A percentile compares a stretch with the other conserved stretches of the same genome.
Conservation (phyloP, 2,329 filamentous ascomycete species). For the Exophiala spinifera region DNA sequence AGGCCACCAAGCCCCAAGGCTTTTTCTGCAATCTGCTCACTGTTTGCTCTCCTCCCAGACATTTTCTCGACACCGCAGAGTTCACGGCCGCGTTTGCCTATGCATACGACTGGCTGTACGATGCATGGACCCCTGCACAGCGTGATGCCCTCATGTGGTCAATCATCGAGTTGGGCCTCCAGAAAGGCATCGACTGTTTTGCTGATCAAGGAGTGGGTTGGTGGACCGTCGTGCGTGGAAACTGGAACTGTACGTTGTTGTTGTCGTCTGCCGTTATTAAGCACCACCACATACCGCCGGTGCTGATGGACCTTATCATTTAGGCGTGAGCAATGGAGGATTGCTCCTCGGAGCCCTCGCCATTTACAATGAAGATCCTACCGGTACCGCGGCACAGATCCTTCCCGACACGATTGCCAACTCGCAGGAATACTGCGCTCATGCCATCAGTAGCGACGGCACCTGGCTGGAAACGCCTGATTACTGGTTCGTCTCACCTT, state of each 20-base stretch:
- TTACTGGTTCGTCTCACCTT: conserved; percentile 4
- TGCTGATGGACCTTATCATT: background rate
- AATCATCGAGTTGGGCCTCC: conserved; percentile 4
- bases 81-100: conserved; percentile 8
- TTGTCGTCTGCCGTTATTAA: too few relatives aligned
- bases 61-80: conserved; percentile 6
- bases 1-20: background rate
- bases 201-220: conserved; percentile 5
- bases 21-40: background rate
- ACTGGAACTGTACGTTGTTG: conserved; percentile 9
- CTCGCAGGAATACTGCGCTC: conserved; percentile 6
- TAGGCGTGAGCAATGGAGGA: conserved; percentile 7
- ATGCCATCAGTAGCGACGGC: conserved; percentile 7
- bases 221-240: conserved; percentile 3
- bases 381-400: conserved; percentile 4
- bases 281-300: too few relatives aligned
- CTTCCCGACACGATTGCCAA: conserved; percentile 2
- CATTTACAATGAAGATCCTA: conserved; percentile 10
- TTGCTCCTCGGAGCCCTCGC: conserved; percentile 8
- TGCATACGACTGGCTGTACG: conserved; percentile 9
- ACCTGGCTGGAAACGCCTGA: conserved; percentile 9
- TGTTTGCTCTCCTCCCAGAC: conserved; percentile 1
- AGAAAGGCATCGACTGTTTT: conserved; percentile 4
- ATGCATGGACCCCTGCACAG: conserved; percentile 4
- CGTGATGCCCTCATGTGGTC: conserved; percentile 10